Evolutionary conservation across 352 stramenopile species (phyloP).

Genomic region (Globisporangium cederbergense): DNA sequence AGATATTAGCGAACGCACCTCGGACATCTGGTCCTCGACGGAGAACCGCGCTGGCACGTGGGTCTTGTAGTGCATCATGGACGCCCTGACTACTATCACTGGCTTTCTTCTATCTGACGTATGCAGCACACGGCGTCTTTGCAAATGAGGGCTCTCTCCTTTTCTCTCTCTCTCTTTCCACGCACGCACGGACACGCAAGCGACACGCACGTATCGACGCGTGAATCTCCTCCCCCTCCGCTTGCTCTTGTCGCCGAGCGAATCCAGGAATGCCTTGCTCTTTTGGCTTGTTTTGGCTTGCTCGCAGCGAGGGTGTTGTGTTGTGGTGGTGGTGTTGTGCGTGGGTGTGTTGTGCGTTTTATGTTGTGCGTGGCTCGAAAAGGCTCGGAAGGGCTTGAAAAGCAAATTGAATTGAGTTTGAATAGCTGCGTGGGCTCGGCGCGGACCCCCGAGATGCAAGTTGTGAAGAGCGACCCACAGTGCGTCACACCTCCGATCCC

Average conservation of each 20-base stretch:
- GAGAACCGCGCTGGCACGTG: slow-evolving; percentile 82
- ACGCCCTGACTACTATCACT: neutral
- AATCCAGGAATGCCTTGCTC: slow-evolving; percentile 1
- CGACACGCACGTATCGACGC: slow-evolving; percentile 1
- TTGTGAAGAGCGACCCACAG: slow-evolving; percentile 7
- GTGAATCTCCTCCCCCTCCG: neutral
- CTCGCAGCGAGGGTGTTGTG: neutral
- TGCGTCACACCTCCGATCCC: slow-evolving; percentile 7
- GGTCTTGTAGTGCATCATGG: slow-evolving; percentile 83
- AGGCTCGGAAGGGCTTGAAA: too few relatives aligned
- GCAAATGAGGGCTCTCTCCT: neutral
- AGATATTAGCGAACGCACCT: slow-evolving; percentile 31
- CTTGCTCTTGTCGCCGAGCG: slow-evolving; percentile 5
- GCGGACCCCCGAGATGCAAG: neutral
- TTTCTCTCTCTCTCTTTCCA: neutral
- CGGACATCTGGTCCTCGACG: slow-evolving; percentile 85
- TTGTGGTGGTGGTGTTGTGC: slow-evolving; percentile 5
- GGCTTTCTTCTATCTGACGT: neutral
- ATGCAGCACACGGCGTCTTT: slow-evolving; percentile 1
- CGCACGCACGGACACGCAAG: neutral
- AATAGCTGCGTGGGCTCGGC: too few relatives aligned
- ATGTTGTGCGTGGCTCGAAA: too few relatives aligned
- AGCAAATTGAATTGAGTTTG: too few relatives aligned
- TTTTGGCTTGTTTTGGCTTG: neutral
- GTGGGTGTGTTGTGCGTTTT: neutral